Percentiles rank a stretch among this genome's conserved stretches.
Evolutionary conservation across 257 asterid species (phyloP).

Genomic region (Solanum commersonii): DNA sequence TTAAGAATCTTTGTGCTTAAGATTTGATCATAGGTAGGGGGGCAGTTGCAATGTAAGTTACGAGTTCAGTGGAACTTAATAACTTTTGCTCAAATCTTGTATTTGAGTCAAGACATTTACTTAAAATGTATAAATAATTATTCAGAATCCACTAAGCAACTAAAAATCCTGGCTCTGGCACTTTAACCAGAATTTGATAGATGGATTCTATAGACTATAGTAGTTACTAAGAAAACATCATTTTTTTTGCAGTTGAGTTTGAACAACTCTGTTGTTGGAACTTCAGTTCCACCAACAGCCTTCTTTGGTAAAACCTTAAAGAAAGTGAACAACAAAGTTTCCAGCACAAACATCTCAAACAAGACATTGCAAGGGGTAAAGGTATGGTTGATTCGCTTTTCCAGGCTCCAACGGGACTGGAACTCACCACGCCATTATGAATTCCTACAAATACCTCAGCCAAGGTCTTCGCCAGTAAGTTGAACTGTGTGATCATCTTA

Average conservation of each 20-base stretch:
- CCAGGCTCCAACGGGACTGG: slow-evolving; percentile 39
- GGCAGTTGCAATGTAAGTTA: background rate
- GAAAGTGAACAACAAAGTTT: slow-evolving; percentile 1
- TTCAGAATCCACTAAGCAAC: background rate
- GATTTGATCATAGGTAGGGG: background rate
- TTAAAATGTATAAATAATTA: background rate
- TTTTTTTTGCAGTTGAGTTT: slow-evolving; percentile 15
- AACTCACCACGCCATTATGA: slow-evolving; percentile 24
- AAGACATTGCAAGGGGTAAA: slow-evolving; percentile 30
- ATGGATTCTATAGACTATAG: too few relatives aligned
- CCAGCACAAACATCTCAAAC: background rate
- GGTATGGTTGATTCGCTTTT: slow-evolving; percentile 35
- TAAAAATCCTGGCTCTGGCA: background rate
- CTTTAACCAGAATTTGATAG: background rate
- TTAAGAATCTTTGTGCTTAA: background rate
- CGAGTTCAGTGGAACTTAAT: background rate
- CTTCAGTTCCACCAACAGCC: slow-evolving; percentile 10
- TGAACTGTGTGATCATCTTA: background rate
- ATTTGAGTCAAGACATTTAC: background rate
- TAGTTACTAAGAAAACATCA: background rate
- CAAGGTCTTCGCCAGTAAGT: slow-evolving; percentile 34
- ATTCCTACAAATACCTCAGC: slow-evolving; percentile 23
- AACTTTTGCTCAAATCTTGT: background rate
- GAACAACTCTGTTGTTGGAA: slow-evolving; percentile 12
- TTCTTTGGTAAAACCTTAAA: slow-evolving; percentile 22